phyloP scores from a whole-genome alignment of 2,329 filamentous ascomycete genomes.

The Rhinocladiella similis region DNA sequence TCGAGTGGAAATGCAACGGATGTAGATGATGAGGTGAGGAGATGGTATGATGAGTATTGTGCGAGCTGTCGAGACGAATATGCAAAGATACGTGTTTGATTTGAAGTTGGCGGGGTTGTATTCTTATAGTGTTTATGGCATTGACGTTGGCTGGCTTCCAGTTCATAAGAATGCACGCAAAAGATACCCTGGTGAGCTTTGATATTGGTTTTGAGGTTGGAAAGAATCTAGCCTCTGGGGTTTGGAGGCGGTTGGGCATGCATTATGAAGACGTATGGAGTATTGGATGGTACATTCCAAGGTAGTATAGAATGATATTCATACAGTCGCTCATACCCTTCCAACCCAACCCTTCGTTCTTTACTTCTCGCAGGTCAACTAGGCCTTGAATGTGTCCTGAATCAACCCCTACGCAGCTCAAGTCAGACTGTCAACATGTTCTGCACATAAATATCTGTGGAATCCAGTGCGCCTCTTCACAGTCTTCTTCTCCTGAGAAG shows the following conservation, averaged over 20 bases:
- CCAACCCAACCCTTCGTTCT: too few relatives aligned
- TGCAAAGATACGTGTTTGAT: conserved; percentile 17
- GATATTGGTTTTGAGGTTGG: background rate
- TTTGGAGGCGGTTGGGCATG: background rate
- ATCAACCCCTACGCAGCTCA: background rate
- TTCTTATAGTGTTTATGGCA: background rate
- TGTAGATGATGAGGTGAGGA: conserved; percentile 30
- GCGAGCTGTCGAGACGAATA: conserved; percentile 52
- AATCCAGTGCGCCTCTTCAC: conserved; percentile 7
- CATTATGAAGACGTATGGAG: too few relatives aligned
- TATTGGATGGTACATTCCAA: too few relatives aligned
- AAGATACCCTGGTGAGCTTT: background rate
- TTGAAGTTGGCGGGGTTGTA: background rate
- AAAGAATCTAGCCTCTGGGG: background rate
- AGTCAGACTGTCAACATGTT: conserved; percentile 19
- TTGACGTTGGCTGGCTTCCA: background rate
- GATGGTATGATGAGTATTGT: conserved; percentile 64
- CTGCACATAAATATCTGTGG: conserved; percentile 19
- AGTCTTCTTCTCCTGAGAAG: background rate
- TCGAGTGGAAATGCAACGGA: conserved; percentile 30
- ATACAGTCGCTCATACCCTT: too few relatives aligned
- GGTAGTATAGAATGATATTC: too few relatives aligned
- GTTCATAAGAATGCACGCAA: background rate
- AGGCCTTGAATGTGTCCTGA: too few relatives aligned
- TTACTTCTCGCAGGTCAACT: too few relatives aligned